These are phyloP conservation scores for Anethum foeniculum DNA, from an alignment of 140 eudicot genomes.

Conservation along the genomic window DNA sequence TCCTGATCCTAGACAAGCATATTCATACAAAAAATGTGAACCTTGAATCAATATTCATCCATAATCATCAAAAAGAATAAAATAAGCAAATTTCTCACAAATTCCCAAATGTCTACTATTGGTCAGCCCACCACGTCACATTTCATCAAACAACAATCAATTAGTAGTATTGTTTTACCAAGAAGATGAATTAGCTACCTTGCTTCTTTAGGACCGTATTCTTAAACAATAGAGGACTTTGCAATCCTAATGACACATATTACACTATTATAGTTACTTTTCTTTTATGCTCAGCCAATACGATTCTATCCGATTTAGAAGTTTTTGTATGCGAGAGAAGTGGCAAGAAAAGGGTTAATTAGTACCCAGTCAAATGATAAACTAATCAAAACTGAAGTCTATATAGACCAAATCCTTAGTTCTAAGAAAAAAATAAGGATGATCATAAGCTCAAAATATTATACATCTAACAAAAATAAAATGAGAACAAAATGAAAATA, in stretches of 20 bases:
- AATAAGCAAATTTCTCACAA: not conserved
- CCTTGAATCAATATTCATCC: not conserved
- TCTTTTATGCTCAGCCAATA: not conserved
- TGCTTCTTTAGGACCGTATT: not conserved
- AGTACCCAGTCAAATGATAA: not conserved
- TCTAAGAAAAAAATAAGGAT: not conserved
- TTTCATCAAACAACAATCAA: not conserved
- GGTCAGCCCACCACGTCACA: not conserved
- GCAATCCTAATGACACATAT: not conserved
- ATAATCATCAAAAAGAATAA: not conserved
- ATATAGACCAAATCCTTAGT: not conserved
- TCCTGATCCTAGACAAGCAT: not conserved
- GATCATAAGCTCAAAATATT: not conserved
- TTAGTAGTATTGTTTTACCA: not conserved
- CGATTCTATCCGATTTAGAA: not conserved
- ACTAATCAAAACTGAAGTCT: not conserved
- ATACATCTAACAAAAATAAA: not conserved
- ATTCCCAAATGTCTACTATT: not conserved
- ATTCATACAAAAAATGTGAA: not conserved
- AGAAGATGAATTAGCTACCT: not conserved
- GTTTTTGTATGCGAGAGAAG: not conserved
- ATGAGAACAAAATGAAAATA: not conserved
- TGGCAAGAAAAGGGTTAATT: not conserved
- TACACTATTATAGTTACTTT: not conserved
- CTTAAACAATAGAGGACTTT: not conserved